These are phyloP conservation scores for Albizia julibrissin DNA, from an alignment of 306 rosid species.

Conservation along the genomic window DNA sequence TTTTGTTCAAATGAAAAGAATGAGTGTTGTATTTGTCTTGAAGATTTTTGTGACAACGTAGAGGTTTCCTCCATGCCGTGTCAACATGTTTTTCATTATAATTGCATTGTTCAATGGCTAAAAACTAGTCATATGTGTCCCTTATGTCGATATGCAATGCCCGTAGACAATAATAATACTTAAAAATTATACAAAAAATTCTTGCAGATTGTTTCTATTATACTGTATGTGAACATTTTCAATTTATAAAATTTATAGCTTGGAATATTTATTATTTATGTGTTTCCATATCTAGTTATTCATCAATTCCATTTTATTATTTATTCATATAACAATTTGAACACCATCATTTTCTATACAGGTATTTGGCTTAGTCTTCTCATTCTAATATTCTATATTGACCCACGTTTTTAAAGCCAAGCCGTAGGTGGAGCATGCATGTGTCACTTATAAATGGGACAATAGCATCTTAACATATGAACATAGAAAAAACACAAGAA, in stretches of 20 bases:
- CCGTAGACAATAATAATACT: background rate
- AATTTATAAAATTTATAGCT: too few species aligned
- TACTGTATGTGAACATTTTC: too few species aligned
- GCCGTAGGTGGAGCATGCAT: too few species aligned
- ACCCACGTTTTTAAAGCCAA: too few species aligned
- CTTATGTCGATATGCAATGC: background rate
- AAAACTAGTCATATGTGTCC: background rate
- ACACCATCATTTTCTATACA: background rate
- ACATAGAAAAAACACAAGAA: background rate
- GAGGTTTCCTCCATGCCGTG: background rate
- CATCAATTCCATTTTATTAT: too few species aligned
- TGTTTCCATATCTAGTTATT: too few species aligned
- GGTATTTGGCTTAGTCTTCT: too few species aligned
- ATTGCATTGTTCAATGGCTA: background rate
- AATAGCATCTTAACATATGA: background rate
- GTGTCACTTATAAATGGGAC: too few species aligned
- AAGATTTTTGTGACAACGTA: background rate
- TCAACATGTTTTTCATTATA: background rate
- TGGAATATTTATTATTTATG: too few species aligned
- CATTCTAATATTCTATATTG: too few species aligned
- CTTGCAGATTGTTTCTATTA: too few species aligned
- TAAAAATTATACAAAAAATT: too few species aligned
- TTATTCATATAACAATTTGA: conserved; percentile 4
- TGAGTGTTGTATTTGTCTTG: background rate
- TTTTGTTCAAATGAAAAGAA: background rate